Evolutionary conservation across 352 stramenopile species (phyloP).

Genomic region (Pythium aquatile): DNA sequence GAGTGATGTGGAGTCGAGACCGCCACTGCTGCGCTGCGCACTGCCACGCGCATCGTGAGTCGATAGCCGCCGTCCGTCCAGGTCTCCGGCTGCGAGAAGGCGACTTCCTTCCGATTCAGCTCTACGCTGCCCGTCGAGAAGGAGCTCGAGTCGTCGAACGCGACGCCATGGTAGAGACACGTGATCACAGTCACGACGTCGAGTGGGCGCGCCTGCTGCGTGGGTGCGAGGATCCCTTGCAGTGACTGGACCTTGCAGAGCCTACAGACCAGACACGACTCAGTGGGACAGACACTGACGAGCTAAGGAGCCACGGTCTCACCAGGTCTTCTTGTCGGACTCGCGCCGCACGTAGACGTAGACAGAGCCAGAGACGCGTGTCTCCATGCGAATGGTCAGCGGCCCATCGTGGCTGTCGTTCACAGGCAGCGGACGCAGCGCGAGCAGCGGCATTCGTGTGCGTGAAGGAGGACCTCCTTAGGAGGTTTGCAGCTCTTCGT

Average conservation of each 20-base stretch:
- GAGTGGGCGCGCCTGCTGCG: slow-evolving; percentile 8
- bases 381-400: slow-evolving; percentile 9
- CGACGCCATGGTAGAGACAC: slow-evolving; percentile 15
- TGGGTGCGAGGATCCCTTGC: slow-evolving; percentile 14
- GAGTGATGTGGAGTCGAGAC: background rate
- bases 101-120: slow-evolving; percentile 12
- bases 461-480: too few relatives aligned
- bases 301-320: background rate
- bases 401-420: slow-evolving; percentile 12
- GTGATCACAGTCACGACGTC: slow-evolving; percentile 11
- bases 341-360: slow-evolving; percentile 23
- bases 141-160: background rate
- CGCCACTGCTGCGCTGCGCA: background rate
- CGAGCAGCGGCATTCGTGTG: slow-evolving; percentile 11
- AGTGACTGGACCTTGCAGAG: slow-evolving; percentile 12
- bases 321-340: slow-evolving; percentile 19
- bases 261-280: background rate
- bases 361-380: slow-evolving; percentile 6
- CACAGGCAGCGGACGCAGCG: slow-evolving; percentile 20
- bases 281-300: too few relatives aligned
- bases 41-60: slow-evolving; percentile 6
- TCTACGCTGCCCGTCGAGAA: background rate
- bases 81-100: slow-evolving; percentile 5
- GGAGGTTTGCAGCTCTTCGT: too few relatives aligned
- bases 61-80: slow-evolving; percentile 15